Conservation (phyloP, 2,329 filamentous ascomycete species). For the Pyrenophora seminiperda region DNA sequence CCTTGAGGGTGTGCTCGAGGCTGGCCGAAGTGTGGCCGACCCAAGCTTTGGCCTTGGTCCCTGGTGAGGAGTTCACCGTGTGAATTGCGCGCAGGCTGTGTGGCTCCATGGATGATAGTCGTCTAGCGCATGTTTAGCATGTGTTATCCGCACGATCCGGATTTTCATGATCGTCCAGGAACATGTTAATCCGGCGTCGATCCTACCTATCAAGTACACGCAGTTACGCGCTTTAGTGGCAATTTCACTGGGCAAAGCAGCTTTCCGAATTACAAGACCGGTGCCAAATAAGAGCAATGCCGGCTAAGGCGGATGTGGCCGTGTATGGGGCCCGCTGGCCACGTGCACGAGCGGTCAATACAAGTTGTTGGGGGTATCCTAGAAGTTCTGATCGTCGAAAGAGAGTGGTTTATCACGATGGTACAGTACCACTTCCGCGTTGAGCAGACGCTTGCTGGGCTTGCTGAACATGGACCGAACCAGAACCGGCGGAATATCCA, state of each 20-base stretch:
- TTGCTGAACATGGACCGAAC: background rate
- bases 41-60: conserved; percentile 4
- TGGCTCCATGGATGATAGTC: conserved; percentile 9
- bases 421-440: background rate
- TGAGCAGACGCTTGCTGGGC: background rate
- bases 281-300: conserved; percentile 3
- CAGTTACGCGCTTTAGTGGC: background rate
- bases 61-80: conserved; percentile 8
- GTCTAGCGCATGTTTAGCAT: conserved; percentile 10
- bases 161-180: conserved; percentile 16
- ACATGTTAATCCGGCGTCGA: conserved; percentile 9
- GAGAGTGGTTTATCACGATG: background rate
- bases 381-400: conserved; percentile 4
- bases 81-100: conserved; percentile 4
- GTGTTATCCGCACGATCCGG: conserved; percentile 12
- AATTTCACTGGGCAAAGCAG: conserved; percentile 1
- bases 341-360: conserved; percentile 14
- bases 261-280: conserved; percentile 4
- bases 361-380: conserved; percentile 6
- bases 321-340: conserved; percentile 5
- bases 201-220: conserved; percentile 11
- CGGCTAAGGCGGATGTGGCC: conserved; percentile 6
- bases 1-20: conserved; percentile 13
- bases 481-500: background rate
- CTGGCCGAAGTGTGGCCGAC: conserved; percentile 10